A percentile compares a stretch with the other conserved stretches of the same genome.
Evolutionary conservation across 1,284 basidiomycete genomes (phyloP).

Genomic region (Agaricales sp.): DNA sequence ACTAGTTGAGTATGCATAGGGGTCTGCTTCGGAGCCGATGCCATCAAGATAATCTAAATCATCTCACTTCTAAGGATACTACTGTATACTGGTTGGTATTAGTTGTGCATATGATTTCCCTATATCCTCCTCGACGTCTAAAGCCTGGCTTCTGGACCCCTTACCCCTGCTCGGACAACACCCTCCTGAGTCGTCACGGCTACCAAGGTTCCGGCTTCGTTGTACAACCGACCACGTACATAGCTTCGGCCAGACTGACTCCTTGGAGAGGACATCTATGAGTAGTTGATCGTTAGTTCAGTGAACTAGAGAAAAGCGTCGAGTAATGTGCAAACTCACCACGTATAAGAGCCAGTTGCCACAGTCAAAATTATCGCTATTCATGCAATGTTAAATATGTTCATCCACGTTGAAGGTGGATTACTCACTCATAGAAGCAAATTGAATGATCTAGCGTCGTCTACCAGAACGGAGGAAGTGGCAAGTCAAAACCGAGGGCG

Average conservation of each 20-base stretch:
- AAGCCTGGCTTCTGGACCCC: constrained; percentile 26
- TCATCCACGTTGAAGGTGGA: neutral
- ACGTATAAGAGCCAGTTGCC: constrained; percentile 77
- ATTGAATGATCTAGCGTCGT: constrained; percentile 82
- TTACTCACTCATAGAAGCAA: constrained; percentile 67
- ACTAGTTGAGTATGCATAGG: too few species aligned
- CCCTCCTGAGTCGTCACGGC: constrained; percentile 83
- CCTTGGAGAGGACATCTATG: constrained; percentile 55
- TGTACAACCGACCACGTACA: constrained; percentile 51
- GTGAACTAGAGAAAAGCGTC: too few species aligned
- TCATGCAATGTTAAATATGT: constrained; percentile 5
- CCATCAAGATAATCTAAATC: too few species aligned
- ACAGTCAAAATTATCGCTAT: constrained; percentile 66
- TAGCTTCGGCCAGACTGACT: constrained; percentile 24
- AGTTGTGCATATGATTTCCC: too few species aligned
- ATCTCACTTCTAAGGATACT: too few species aligned
- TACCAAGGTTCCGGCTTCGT: constrained; percentile 57
- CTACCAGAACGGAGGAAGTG: too few species aligned
- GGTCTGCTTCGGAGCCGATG: too few species aligned
- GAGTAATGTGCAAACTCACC: constrained; percentile 29
- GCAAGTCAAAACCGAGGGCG: too few species aligned
- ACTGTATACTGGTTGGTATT: too few species aligned
- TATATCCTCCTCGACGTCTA: constrained; percentile 14
- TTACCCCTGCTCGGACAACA: constrained; percentile 51
- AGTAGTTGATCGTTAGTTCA: too few species aligned